A percentile compares a stretch with the other conserved stretches of the same genome.
These are phyloP conservation scores for Ciborinia camelliae DNA, from an alignment of 2,329 filamentous ascomycete genomes.

Conservation along the genomic window DNA sequence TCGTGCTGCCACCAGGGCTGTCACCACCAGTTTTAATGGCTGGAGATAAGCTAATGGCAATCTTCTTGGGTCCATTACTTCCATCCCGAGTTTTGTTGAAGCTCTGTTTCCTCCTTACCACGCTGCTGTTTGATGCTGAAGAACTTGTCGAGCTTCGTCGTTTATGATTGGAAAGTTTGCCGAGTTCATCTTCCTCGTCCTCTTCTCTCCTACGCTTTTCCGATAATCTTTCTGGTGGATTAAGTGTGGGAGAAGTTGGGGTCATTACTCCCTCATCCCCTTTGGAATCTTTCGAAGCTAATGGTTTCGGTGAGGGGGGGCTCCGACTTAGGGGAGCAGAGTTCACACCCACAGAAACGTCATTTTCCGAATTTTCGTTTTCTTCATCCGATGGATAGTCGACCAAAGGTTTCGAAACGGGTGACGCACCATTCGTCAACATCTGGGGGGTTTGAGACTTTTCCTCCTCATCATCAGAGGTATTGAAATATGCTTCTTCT, in stretches of 20 bases:
- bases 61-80: conserved; percentile 45
- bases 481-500: conserved; percentile 93
- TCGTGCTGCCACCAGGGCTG: conserved; percentile 21
- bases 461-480: conserved; percentile 76
- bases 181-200: conserved; percentile 89
- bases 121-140: conserved; percentile 31
- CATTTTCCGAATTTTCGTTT: conserved; percentile 59
- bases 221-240: conserved; percentile 71
- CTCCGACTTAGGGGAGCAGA: conserved; percentile 20
- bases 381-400: conserved; percentile 93
- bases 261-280: conserved; percentile 26
- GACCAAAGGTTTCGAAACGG: conserved; percentile 70
- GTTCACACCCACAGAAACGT: conserved; percentile 37
- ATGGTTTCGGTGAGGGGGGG: conserved; percentile 29
- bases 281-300: conserved; percentile 24
- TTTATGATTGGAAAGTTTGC: conserved; percentile 67
- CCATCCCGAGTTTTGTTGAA: conserved; percentile 43
- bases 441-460: conserved; percentile 36
- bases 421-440: conserved; percentile 59
- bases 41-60: conserved; percentile 55
- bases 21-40: conserved; percentile 37
- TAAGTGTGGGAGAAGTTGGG: conserved; percentile 36
- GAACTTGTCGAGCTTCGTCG: conserved; percentile 53
- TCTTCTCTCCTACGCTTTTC: conserved; percentile 91
- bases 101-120: conserved; percentile 45